Percentiles rank a stretch among this genome's conserved stretches.
These are phyloP conservation scores for Carex scoparia DNA, from an alignment of 176 grass and related monocot species.

Conservation along the genomic window DNA sequence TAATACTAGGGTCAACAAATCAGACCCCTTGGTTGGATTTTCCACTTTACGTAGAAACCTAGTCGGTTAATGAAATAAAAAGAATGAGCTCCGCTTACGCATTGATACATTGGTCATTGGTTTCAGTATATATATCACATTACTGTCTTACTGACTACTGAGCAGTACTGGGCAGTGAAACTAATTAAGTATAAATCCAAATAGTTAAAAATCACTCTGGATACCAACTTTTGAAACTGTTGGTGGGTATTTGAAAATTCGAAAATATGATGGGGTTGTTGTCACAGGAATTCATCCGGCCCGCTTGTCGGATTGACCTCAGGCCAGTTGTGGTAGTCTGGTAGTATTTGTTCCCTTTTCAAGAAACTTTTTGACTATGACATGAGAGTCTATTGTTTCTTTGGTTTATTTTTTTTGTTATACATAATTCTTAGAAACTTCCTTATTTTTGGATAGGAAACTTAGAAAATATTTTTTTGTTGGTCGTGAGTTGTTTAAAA, in stretches of 20 bases:
- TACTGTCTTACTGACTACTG: neutral
- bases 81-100: neutral
- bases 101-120: neutral
- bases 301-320: neutral
- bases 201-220: neutral
- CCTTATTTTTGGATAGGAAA: no score
- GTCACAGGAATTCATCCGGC: neutral
- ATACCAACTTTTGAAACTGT: neutral
- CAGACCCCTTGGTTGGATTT: neutral
- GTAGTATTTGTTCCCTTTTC: neutral
- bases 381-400: neutral
- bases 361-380: neutral
- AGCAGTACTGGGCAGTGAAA: neutral
- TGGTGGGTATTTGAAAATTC: neutral
- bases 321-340: neutral
- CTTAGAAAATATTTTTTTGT: no score
- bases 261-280: neutral
- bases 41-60: neutral
- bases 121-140: neutral
- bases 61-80: neutral
- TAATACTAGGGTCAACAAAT: neutral
- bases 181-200: neutral
- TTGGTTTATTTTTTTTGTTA: neutral
- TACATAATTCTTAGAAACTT: no score
- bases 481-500: no score